Conservation (phyloP, 768 basidiomycete genomes). For the Kwoniella dejecticola region DNA sequence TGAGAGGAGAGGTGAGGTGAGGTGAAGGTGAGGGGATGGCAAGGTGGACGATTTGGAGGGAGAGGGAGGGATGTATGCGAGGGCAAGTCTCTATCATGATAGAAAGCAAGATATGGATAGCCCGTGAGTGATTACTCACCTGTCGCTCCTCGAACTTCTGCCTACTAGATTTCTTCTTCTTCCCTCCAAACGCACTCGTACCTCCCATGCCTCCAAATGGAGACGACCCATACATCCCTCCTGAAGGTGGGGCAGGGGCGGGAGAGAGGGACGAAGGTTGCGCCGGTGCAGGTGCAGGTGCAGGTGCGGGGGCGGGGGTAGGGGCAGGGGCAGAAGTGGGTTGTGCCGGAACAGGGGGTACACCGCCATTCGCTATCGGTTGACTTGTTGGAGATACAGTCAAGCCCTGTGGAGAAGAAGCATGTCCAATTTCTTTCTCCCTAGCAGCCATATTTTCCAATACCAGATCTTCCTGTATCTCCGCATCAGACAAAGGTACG, state of each 20-base stretch:
- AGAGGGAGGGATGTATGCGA: too few species aligned
- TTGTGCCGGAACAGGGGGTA: too few species aligned
- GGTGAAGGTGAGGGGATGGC: too few species aligned
- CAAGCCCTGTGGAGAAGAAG: neutral
- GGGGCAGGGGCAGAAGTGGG: too few species aligned
- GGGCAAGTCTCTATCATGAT: too few species aligned
- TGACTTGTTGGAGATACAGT: neutral
- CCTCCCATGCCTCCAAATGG: conserved; percentile 8
- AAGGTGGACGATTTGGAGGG: too few species aligned
- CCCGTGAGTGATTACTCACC: conserved; percentile 37
- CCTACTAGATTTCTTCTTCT: conserved; percentile 54
- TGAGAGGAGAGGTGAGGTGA: too few species aligned
- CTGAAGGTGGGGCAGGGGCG: conserved; percentile 6
- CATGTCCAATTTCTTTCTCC: conserved; percentile 28
- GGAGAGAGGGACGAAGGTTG: neutral
- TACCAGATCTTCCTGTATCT: conserved; percentile 18
- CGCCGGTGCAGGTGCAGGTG: neutral
- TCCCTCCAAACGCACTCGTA: conserved; percentile 23
- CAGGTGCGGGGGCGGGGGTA: too few species aligned
- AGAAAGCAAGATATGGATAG: too few species aligned
- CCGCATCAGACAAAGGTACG: conserved; percentile 2
- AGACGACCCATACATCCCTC: conserved; percentile 27
- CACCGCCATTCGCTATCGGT: neutral
- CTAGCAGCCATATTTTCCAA: conserved; percentile 28
- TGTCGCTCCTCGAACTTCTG: conserved; percentile 55